These are phyloP conservation scores for Hypericum androsaemum DNA, from an alignment of 345 rosid genomes.

Conservation along the genomic window DNA sequence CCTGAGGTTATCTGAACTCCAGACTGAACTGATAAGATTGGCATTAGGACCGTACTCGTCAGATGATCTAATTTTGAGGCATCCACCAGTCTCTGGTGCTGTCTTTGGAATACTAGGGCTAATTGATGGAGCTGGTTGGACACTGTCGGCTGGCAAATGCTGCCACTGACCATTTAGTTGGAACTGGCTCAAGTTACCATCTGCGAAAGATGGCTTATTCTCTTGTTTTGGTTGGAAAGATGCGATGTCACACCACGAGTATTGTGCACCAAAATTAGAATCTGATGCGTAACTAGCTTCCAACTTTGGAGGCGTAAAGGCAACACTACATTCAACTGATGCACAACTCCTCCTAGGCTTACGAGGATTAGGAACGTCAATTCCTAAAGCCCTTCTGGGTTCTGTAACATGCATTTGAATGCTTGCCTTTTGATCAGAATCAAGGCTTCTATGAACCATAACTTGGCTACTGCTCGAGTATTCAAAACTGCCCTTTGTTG, in stretches of 20 bases:
- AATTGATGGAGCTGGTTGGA: conserved; percentile 16
- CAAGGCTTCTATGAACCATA: conserved; percentile 28
- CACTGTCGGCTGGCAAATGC: conserved; percentile 14
- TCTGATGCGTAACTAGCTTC: conserved; percentile 28
- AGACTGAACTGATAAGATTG: conserved; percentile 17
- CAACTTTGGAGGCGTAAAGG: conserved; percentile 25
- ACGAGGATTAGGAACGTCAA: conserved; percentile 29
- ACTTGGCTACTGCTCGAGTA: conserved; percentile 31
- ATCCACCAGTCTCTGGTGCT: conserved; percentile 16
- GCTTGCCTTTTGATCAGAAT: conserved; percentile 31
- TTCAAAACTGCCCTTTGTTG: conserved; percentile 22
- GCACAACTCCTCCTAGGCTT: conserved; percentile 33
- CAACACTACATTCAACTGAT: conserved; percentile 31
- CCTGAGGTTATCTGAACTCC: conserved; percentile 17
- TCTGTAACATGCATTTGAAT: conserved; percentile 34
- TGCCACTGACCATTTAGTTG: conserved; percentile 26
- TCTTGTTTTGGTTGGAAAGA: conserved; percentile 37
- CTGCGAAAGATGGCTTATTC: conserved; percentile 25
- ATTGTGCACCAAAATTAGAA: conserved; percentile 26
- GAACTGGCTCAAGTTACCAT: conserved; percentile 35
- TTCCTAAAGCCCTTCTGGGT: conserved; percentile 22
- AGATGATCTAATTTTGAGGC: conserved; percentile 26
- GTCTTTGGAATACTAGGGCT: conserved; percentile 22
- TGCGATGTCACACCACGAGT: conserved; percentile 48
- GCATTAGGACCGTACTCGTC: conserved; percentile 23